A percentile compares a stretch with the other conserved stretches of the same genome.
phyloP scores from a whole-genome alignment of 2,329 filamentous ascomycete species.

The Talaromyces marneffei region DNA sequence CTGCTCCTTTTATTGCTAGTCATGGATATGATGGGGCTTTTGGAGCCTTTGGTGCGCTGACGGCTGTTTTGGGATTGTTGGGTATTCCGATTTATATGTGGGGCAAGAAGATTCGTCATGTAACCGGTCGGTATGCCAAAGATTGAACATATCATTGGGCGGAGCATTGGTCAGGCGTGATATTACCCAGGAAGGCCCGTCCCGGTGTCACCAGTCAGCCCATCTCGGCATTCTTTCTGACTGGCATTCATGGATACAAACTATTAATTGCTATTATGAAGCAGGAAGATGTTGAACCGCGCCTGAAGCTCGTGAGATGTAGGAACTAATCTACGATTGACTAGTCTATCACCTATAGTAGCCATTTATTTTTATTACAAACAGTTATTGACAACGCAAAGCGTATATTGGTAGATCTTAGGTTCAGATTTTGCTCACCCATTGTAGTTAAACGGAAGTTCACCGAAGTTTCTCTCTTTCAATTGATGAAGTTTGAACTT shows the following conservation, averaged over 20 bases:
- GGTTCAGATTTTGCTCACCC: background rate
- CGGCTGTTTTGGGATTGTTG: conserved; percentile 24
- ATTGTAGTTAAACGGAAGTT: background rate
- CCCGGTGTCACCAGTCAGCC: background rate
- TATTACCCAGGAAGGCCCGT: background rate
- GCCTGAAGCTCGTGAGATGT: background rate
- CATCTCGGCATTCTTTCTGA: background rate
- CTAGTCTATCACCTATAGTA: background rate
- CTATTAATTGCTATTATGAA: background rate
- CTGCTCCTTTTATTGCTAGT: conserved; percentile 21
- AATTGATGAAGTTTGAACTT: background rate
- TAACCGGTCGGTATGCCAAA: conserved; percentile 21
- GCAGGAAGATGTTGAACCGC: background rate
- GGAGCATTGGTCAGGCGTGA: background rate
- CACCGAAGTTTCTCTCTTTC: background rate
- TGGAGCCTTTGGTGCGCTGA: conserved; percentile 28
- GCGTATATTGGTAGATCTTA: background rate
- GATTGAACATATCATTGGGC: conserved; percentile 5
- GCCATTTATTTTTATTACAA: background rate
- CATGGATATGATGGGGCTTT: conserved; percentile 33
- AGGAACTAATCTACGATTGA: background rate
- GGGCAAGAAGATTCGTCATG: conserved; percentile 27
- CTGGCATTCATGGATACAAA: background rate
- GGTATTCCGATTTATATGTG: conserved; percentile 28
- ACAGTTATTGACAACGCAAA: background rate